Base-by-base conservation (phyloP, 1,284 basidiomycete genomes). In the Kwoniella shivajii region DNA sequence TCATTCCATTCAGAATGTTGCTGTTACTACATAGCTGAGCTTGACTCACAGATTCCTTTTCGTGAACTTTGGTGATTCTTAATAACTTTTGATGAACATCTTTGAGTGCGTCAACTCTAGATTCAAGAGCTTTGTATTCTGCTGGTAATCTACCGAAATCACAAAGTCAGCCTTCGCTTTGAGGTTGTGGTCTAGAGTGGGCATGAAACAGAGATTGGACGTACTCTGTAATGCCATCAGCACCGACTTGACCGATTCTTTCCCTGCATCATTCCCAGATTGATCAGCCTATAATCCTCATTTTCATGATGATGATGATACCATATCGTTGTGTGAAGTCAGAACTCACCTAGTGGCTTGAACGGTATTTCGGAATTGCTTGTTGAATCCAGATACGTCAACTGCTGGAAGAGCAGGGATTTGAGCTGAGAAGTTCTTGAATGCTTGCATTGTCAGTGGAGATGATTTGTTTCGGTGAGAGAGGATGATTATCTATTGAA, bases 61-160 rank as follows among this genome's bases (percentile, higher is more conserved):
- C 89, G 81, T 92, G 92, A 26, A 89, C 90, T 73, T 85, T 89
- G 63, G 89, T 85, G 61, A 92, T 86, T 80, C 89, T 96, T 77
- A 96, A 84, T 43, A 99, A 68, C 24, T 84, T 79, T 56, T 87
- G 75, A 77, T 98, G 94, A 1, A 89, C 87, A 53, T 83, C 80
- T 68, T 88, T 86, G 51, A 99, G 85, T 33, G 91, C 91, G 79
- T 99, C 96, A 37, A 99, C 95, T 54, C 93, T 87, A 45, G 87
- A 82, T 79, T 99, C 95, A 67, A 99, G 86, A 72, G 94, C 90
- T 76, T 88, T 93, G 84, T 99, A 99, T 77, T 99, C 94, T 90
- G 79, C 63, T 14, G 77, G 63, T 26, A 75, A 65, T 52, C 68
- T 76, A 49, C 47, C 27, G 48, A 45, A 27, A 22, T 24, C 7